Conservation (phyloP, 768 basidiomycete genomes). For the Galerina sulciceps region DNA sequence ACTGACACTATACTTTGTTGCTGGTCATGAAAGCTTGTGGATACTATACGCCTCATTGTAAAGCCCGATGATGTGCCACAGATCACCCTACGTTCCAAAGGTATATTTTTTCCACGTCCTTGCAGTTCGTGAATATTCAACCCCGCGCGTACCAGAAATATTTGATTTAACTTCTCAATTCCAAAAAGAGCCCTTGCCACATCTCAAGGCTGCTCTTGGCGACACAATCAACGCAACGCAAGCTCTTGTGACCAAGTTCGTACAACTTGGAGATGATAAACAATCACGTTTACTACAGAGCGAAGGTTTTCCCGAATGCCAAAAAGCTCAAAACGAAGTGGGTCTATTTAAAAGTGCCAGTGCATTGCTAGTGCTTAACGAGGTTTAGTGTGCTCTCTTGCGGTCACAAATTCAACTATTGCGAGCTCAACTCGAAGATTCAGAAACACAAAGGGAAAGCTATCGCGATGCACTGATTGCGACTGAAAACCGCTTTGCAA, state of each 20-base stretch:
- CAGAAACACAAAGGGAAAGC: constrained; percentile 49
- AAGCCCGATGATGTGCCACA: constrained; percentile 53
- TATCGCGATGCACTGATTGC: constrained; percentile 54
- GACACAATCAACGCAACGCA: constrained; percentile 62
- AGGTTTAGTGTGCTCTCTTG: constrained; percentile 56
- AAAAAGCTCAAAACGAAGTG: constrained; percentile 66
- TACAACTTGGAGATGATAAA: constrained; percentile 44
- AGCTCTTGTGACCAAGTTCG: constrained; percentile 61
- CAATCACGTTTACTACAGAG: constrained; percentile 36
- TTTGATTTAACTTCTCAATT: constrained; percentile 50
- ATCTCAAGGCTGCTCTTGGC: constrained; percentile 49
- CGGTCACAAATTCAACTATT: constrained; percentile 61
- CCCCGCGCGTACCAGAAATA: constrained; percentile 37
- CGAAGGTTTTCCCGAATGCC: constrained; percentile 48
- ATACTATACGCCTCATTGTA: constrained; percentile 65
- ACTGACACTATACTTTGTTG: background rate
- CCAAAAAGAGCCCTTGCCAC: constrained; percentile 37
- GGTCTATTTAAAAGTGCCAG: constrained; percentile 21
- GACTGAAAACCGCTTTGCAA: constrained; percentile 66
- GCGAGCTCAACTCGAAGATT: constrained; percentile 53
- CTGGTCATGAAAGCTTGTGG: constrained; percentile 54
- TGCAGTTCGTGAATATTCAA: constrained; percentile 2
- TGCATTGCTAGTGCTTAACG: constrained; percentile 2
- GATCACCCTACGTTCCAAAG: constrained; percentile 44
- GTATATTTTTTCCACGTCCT: constrained; percentile 29